Evolutionary conservation across 1,284 basidiomycete genomes (phyloP), one percentile per base, ranked within the genome.

Genomic region (Heterobasidion irregulare): DNA sequence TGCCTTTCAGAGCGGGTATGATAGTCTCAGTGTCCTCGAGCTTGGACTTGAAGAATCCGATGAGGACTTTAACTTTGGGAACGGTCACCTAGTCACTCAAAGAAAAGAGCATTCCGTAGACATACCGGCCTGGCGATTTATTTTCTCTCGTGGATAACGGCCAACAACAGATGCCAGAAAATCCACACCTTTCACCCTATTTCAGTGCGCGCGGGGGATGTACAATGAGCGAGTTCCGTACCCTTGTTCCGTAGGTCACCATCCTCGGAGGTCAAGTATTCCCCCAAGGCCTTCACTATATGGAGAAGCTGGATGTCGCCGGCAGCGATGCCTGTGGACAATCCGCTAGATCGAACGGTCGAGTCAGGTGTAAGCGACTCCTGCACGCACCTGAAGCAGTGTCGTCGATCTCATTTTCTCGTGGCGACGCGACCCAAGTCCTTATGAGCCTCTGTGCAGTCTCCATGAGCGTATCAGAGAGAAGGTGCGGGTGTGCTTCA

Each of bases 241-340:
- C 95, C 96, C 75, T 93, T 92, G 6, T 83, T 80, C 44, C 95
- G 79, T 13, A 86, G 69, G 2, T 78, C 75, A 61, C 89, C 91
- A 54, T 95, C 89, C 61, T 94, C 90, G 1, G 89, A 85, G 0
- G 90, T 95, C 33, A 99, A 76, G 64, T 89, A 93, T 62, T 91
- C 86, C 36, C 92, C 92, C 0, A 97, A 77, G 18, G 84, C 83
- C 64, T 91, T 92, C 13, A 98, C 92, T n/a, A 98, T 72, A 56
- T 86, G 78, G 2, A 97, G 75, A 6, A 98, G 73, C n/a, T 82
- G 79, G 32, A 79, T 70, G 15, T 73, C 68, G 34, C 83, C 83
- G 56, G 70, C 72, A 19, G 81, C 78, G 60, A 94, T 80, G 63
- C 83, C 92, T 94, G 50, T 10, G 69, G 53, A 56, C 51, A 35